Conservation (phyloP, 2,329 filamentous ascomycete species). For the Colletotrichum somersetense region DNA sequence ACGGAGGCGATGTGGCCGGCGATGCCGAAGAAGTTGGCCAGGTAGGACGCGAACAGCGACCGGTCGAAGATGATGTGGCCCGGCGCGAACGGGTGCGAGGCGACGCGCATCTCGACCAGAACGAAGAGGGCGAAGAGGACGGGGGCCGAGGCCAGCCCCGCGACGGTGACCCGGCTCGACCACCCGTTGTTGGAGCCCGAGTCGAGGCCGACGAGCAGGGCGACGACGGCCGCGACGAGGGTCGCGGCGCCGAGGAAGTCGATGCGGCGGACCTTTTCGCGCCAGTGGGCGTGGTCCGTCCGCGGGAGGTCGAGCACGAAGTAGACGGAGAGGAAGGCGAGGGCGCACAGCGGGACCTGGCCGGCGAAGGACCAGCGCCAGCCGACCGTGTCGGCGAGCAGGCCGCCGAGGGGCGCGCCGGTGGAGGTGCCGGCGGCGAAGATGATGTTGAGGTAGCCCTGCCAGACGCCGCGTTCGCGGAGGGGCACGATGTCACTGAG, state of each 20-base stretch:
- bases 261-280: constrained; percentile 73
- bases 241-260: constrained; percentile 80
- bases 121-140: constrained; percentile 76
- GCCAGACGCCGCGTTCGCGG: constrained; percentile 78
- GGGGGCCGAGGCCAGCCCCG: constrained; percentile 66
- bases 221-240: constrained; percentile 74
- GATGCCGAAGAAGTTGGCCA: constrained; percentile 79
- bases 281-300: constrained; percentile 71
- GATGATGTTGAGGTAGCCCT: constrained; percentile 79
- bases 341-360: constrained; percentile 76
- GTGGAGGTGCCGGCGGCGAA: constrained; percentile 76
- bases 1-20: constrained; percentile 67
- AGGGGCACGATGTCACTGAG: constrained; percentile 79
- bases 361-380: constrained; percentile 82
- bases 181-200: constrained; percentile 80
- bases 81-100: constrained; percentile 79
- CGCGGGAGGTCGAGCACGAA: constrained; percentile 72
- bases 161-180: constrained; percentile 68
- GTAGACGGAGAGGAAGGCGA: constrained; percentile 74
- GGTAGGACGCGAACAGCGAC: constrained; percentile 74
- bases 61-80: constrained; percentile 78
- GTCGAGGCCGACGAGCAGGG: constrained; percentile 78
- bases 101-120: constrained; percentile 75
- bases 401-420: constrained; percentile 78
- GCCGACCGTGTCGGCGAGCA: constrained; percentile 78